Conservation (phyloP, 768 basidiomycete genomes). For the Naematelia aurantialba region DNA sequence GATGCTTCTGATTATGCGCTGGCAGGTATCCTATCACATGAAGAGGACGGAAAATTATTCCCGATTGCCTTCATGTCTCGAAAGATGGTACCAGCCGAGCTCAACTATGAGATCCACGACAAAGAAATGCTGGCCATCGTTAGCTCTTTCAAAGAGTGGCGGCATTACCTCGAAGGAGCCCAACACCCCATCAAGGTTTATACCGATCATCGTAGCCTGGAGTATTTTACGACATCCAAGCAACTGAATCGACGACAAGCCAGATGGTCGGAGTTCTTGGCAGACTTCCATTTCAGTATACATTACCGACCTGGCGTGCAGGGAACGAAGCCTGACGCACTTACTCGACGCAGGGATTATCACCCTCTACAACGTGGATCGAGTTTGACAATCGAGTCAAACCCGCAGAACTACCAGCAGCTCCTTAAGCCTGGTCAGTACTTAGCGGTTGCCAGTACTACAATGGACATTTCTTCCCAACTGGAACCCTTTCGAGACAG, state of each 20-base stretch:
- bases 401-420: not conserved
- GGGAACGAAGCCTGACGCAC: slow-evolving; percentile 15
- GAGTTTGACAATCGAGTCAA: not conserved
- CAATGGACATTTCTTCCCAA: too few species aligned
- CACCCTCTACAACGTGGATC: not conserved
- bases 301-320: slow-evolving; percentile 19
- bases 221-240: slow-evolving; percentile 20
- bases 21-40: slow-evolving; percentile 7
- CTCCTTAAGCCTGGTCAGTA: not conserved
- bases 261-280: slow-evolving; percentile 50
- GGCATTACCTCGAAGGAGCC: slow-evolving; percentile 3
- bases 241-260: slow-evolving; percentile 54
- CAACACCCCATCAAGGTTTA: slow-evolving; percentile 3
- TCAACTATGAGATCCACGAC: slow-evolving; percentile 57
- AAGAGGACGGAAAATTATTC: slow-evolving; percentile 20
- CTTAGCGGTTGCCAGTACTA: too few species aligned
- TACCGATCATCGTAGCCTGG: slow-evolving; percentile 15
- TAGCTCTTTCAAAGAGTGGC: slow-evolving; percentile 17
- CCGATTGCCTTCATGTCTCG: slow-evolving; percentile 51
- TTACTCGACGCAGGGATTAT: slow-evolving; percentile 13
- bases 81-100: slow-evolving; percentile 43
- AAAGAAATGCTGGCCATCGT: slow-evolving; percentile 55
- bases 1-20: slow-evolving; percentile 37
- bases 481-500: too few species aligned
- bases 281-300: slow-evolving; percentile 16